Evolutionary conservation across 2,329 filamentous ascomycete genomes (phyloP).

Genomic region (Fusarium palustre): DNA sequence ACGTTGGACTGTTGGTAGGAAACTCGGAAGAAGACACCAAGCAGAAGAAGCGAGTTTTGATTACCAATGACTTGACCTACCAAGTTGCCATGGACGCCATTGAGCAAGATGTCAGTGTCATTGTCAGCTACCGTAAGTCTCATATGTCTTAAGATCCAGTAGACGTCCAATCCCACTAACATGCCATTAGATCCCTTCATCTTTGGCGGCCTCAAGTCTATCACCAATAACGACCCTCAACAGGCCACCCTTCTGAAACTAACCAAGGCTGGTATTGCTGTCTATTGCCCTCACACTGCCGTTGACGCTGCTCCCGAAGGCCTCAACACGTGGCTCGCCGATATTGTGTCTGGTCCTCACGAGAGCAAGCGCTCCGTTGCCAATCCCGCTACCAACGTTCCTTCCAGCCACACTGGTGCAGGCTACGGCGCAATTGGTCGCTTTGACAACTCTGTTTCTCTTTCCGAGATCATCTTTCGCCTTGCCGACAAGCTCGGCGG

Average conservation of each 20-base stretch:
- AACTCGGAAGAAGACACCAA: constrained; percentile 53
- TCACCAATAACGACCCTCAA: constrained; percentile 86
- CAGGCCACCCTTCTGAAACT: constrained; percentile 86
- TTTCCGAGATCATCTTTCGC: constrained; percentile 60
- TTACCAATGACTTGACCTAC: constrained; percentile 90
- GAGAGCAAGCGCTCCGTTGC: constrained; percentile 57
- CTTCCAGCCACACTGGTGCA: constrained; percentile 58
- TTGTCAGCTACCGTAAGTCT: constrained; percentile 84
- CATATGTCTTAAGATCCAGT: neutral
- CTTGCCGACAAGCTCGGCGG: constrained; percentile 77
- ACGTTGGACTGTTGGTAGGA: constrained; percentile 83
- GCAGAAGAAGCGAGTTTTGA: constrained; percentile 57
- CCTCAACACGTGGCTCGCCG: constrained; percentile 93
- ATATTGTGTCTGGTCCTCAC: constrained; percentile 75
- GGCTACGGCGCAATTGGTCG: constrained; percentile 66
- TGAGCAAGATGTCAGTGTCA: constrained; percentile 76
- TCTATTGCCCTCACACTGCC: constrained; percentile 96
- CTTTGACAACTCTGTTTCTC: constrained; percentile 54
- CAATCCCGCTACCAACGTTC: constrained; percentile 58
- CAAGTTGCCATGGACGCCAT: constrained; percentile 93
- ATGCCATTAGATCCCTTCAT: constrained; percentile 84
- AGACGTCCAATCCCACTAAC: neutral
- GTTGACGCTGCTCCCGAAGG: constrained; percentile 88
- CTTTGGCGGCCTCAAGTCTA: constrained; percentile 89
- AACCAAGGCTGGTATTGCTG: constrained; percentile 87